Evolutionary conservation across 2,329 filamentous ascomycete species (phyloP), one percentile per base, ranked within the genome.

Genomic region (Cladophialophora psammophila): DNA sequence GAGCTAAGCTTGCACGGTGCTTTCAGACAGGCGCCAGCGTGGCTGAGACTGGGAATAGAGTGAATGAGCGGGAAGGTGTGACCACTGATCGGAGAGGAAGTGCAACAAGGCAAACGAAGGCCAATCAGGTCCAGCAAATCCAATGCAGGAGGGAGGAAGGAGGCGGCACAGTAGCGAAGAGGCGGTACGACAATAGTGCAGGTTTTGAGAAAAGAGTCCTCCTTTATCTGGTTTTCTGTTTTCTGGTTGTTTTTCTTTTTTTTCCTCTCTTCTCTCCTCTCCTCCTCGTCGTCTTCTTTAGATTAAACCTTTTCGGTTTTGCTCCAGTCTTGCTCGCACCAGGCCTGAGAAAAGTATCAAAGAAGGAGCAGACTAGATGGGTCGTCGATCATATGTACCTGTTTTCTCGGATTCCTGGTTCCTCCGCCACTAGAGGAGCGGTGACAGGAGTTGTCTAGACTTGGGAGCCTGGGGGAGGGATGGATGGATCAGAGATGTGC

Each of bases 51-150:
- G 57, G 65, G 68, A 57, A 67, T 63, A 67, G 61, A 63, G 20
- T 63, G 54, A 57, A 54, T 52, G 63, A 26, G 63, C 60, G 63
- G 63, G 55, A 53, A 63, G 55, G 66, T 69, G 66, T 69, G 60
- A 69, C 60, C 60, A 56, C 18, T 26, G 60, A 56, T 60, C 63
- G 56, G 48, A 59, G 59, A 60, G 52, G 63, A 63, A 58, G 60
- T 54, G 63, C 64, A 42, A 61, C 58, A 42, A 60, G 42, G 18
- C 60, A 40, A 50, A 26, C 26, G n/a, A 34, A 69, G 55, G 35
- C 66, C 66, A 69, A 69, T 69, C 63, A 65, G 40, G 56, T 60
- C 48, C 15, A 54, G 31, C 36, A 42, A 40, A 48, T 35, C 38
- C 54, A 32, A 52, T 26, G 60, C 58, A 59, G 31, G 53, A 63